Evolutionary conservation across 2,329 filamentous ascomycete species (phyloP), one percentile per base, ranked within the genome.

Genomic region (Verticillium klebahnii): DNA sequence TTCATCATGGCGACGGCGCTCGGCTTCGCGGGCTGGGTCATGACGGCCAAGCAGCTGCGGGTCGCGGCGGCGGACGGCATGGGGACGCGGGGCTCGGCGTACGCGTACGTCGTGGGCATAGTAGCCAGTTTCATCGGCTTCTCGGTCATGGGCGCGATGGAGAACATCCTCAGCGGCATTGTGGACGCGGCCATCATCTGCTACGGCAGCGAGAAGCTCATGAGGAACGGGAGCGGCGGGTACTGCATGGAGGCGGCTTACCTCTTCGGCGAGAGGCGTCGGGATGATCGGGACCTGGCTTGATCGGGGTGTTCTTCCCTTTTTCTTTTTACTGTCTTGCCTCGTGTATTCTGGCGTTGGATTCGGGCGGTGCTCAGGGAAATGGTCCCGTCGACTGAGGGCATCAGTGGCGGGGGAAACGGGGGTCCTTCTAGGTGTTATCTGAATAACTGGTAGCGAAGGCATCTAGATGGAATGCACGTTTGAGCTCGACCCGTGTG

Each of bases 1-100:
- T 91, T 94, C 72, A 90, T 97, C 70, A 96, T 97, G 86, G 92
- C 92, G 0, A 87, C 93, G 56, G 91, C 89, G 0, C 85, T 99
- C 34, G 94, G 94, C 1, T 96, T 98, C 70, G 93, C 91, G 4
- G 94, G 92, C n/a, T 99, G 95, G 95, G 92, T 98, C 9, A 90
- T 92, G 56, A 96, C 93, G 39, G 93, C 95, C 12, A 88, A 92
- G 65, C 89, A 90, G 75, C 80, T 97, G 4, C 81, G 84, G 59
- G 80, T 95, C 23, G 80, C 77, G 70, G 77, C 78, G 63, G 87
- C 75, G 61, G 83, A 80, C 45, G 82, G 82, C 1, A 67, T 74
- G 59, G 83, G 85, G 0, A 72, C 89, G 58, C 86, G 86, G 56
- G 95, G 95, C 9, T 97, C 92, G 69, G 82, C 95, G 29, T 99